A percentile compares a stretch with the other conserved stretches of the same genome.
Evolutionary conservation across 495 filamentous ascomycete species (phyloP).

Genomic region (Aspergillus biplanus): DNA sequence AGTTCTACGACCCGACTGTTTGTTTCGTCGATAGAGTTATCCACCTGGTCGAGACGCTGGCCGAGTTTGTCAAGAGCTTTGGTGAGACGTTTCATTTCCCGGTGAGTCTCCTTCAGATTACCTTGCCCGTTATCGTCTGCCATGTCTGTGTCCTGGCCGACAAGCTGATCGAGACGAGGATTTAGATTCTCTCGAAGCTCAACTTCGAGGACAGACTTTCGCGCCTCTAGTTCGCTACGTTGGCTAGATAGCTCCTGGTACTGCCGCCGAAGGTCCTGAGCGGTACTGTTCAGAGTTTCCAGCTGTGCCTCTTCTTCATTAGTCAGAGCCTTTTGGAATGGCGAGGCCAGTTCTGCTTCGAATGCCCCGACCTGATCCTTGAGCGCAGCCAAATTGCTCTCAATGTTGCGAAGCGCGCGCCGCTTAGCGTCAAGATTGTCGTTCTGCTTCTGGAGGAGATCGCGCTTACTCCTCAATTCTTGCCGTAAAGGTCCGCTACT

Average conservation of each 20-base stretch:
- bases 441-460: constrained; percentile 71
- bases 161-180: constrained; percentile 84
- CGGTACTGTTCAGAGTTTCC: constrained; percentile 65
- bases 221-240: constrained; percentile 77
- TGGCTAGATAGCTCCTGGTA: constrained; percentile 73
- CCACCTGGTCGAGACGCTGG: constrained; percentile 69
- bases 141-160: constrained; percentile 73
- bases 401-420: constrained; percentile 70
- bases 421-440: constrained; percentile 76
- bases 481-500: constrained; percentile 79
- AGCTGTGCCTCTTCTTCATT: constrained; percentile 80
- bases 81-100: constrained; percentile 77
- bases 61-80: constrained; percentile 65
- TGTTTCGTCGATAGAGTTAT: constrained; percentile 68
- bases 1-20: constrained; percentile 62
- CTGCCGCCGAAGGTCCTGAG: constrained; percentile 73
- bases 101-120: constrained; percentile 76
- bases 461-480: constrained; percentile 71
- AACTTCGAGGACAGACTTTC: constrained; percentile 79
- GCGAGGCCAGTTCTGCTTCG: constrained; percentile 75
- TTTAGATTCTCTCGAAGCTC: constrained; percentile 85
- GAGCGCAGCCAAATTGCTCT: constrained; percentile 73
- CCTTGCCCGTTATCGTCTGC: constrained; percentile 61
- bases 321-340: constrained; percentile 91
- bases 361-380: constrained; percentile 73